A percentile compares a stretch with the other conserved stretches of the same genome.
Conservation (phyloP, 2,329 filamentous ascomycete species). For the Westerdykella aurantiaca region DNA sequence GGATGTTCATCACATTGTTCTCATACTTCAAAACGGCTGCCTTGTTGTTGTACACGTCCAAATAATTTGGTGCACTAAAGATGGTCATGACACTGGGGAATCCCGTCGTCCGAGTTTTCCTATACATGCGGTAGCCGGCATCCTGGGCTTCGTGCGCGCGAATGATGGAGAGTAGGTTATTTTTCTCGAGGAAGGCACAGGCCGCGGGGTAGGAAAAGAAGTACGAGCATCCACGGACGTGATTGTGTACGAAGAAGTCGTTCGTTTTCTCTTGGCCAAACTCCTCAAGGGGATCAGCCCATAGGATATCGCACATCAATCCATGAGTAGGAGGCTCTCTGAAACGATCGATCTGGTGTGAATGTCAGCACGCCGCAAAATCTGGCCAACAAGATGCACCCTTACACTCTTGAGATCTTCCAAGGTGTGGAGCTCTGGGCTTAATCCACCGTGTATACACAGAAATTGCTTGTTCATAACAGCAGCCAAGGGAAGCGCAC, state of each 20-base stretch:
- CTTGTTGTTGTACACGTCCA: slow-evolving; percentile 99
- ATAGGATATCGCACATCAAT: slow-evolving; percentile 98
- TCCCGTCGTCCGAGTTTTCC: slow-evolving; percentile 94
- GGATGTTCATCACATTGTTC: slow-evolving; percentile 99
- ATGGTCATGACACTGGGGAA: slow-evolving; percentile 99
- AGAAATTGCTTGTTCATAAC: slow-evolving; percentile 99
- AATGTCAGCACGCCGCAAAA: slow-evolving; percentile 14
- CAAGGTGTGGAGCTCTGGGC: slow-evolving; percentile 89
- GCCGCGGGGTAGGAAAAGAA: slow-evolving; percentile 98
- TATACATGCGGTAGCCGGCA: slow-evolving; percentile 97
- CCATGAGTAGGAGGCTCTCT: slow-evolving; percentile 95
- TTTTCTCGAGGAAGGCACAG: slow-evolving; percentile 97
- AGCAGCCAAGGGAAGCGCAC: slow-evolving; percentile 82
- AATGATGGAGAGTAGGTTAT: slow-evolving; percentile 94
- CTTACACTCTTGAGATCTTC: slow-evolving; percentile 85
- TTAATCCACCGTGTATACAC: slow-evolving; percentile 94
- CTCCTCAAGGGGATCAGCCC: slow-evolving; percentile 96
- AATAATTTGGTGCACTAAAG: slow-evolving; percentile 97
- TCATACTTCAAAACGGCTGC: slow-evolving; percentile 98
- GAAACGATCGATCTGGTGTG: slow-evolving; percentile 82
- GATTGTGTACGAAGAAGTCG: slow-evolving; percentile 96
- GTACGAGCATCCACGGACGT: slow-evolving; percentile 96
- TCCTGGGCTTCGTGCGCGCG: slow-evolving; percentile 98
- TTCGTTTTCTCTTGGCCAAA: slow-evolving; percentile 98
- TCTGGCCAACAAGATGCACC: not conserved